Percentiles rank a stretch among this genome's conserved stretches.
phyloP scores from a whole-genome alignment of 768 basidiomycete species.

The Hortiboletus campestris region DNA sequence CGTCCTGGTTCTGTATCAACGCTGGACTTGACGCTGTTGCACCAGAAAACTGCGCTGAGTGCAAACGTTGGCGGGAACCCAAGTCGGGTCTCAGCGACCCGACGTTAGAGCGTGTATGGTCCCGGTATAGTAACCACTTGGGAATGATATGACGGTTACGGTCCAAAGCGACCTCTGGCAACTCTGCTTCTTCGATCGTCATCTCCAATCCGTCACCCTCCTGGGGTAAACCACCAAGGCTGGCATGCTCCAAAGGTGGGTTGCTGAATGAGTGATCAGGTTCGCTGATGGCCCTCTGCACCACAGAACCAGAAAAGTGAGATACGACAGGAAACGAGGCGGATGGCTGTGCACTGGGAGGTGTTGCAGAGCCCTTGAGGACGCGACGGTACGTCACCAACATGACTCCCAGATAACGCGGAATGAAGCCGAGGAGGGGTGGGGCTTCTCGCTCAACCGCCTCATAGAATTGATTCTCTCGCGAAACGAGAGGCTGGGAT shows the following conservation, averaged over 20 bases:
- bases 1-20: conserved; percentile 40
- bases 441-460: conserved; percentile 93
- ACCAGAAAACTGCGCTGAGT: conserved; percentile 43
- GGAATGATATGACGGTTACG: conserved; percentile 96
- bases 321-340: conserved; percentile 17
- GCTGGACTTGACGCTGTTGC: conserved; percentile 73
- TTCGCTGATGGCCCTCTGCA: conserved; percentile 30
- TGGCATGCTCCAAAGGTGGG: not conserved
- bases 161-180: conserved; percentile 93
- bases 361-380: conserved; percentile 38
- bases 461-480: conserved; percentile 98
- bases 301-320: conserved; percentile 26
- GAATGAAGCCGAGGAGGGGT: conserved; percentile 88
- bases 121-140: conserved; percentile 76
- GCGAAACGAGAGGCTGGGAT: conserved; percentile 84
- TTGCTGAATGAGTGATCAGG: conserved; percentile 8
- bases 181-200: conserved; percentile 65
- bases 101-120: conserved; percentile 48
- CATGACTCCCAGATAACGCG: conserved; percentile 99
- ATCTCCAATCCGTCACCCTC: conserved; percentile 43
- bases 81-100: conserved; percentile 28
- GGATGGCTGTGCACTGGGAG: conserved; percentile 18
- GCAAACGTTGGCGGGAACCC: conserved; percentile 37
- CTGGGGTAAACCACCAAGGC: conserved; percentile 15
- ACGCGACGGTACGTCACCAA: conserved; percentile 92